Percentiles rank a stretch among this genome's conserved stretches.
Evolutionary conservation across 129 eudicot genomes (phyloP).

Genomic region (Saussurea involucrata): DNA sequence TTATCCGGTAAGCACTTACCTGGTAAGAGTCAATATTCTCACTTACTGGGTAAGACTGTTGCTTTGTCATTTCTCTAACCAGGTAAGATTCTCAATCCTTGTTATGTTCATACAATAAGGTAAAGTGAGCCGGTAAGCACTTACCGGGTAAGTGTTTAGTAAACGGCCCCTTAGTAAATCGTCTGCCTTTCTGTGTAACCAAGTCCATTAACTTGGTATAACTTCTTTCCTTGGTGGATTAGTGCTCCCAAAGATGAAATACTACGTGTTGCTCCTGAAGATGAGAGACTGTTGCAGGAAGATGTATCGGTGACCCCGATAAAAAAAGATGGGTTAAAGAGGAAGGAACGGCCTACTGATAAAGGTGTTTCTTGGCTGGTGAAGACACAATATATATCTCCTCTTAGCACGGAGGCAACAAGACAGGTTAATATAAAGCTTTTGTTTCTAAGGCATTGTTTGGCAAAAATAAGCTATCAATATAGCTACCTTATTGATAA

Average conservation of each 20-base stretch:
- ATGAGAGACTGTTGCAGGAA: constrained; percentile 74
- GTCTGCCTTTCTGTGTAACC: not conserved
- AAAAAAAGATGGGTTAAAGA: constrained; percentile 72
- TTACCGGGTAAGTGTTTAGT: no score
- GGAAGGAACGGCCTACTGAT: constrained; percentile 89
- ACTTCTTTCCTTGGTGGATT: constrained; percentile 15
- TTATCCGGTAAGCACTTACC: no score
- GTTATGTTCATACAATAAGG: no score
- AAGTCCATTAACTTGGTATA: not conserved
- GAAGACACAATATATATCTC: constrained; percentile 93
- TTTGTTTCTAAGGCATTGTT: not conserved
- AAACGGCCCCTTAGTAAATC: no score
- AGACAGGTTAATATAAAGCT: constrained; percentile 55
- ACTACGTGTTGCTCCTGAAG: constrained; percentile 68
- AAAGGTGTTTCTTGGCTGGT: constrained; percentile 97
- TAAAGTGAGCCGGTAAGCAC: no score
- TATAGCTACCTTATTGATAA: no score
- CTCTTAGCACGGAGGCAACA: constrained; percentile 75
- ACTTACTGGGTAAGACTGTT: no score
- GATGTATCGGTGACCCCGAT: constrained; percentile 72
- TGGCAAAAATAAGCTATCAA: no score
- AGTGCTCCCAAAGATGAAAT: constrained; percentile 72
- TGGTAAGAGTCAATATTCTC: no score
- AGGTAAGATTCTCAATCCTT: no score
- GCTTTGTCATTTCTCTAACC: no score